Evolutionary conservation across 164 flowering plant genomes (phyloP).

Genomic region (Vitis labrusca): DNA sequence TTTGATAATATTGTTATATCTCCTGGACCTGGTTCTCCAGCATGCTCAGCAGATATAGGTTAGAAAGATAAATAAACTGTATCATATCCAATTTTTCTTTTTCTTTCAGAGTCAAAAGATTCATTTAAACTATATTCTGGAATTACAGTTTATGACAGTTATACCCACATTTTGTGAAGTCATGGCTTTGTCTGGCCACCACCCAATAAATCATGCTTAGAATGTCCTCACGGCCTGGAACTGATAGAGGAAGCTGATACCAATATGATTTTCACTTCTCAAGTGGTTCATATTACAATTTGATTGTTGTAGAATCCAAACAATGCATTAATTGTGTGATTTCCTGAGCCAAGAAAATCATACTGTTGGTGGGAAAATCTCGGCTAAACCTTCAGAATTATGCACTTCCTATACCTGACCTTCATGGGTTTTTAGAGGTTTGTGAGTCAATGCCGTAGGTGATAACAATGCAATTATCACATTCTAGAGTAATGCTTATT

Average conservation of each 20-base stretch:
- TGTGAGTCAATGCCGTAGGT: not conserved
- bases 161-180: too few relatives aligned
- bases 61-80: conserved; percentile 6
- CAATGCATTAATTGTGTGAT: too few relatives aligned
- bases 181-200: too few relatives aligned
- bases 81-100: not conserved
- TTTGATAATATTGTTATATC: conserved; percentile 98
- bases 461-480: not conserved
- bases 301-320: not conserved
- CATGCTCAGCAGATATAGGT: conserved; percentile 90
- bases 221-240: not conserved
- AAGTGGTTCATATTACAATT: not conserved
- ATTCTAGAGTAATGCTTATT: not conserved
- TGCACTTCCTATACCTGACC: not conserved
- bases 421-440: not conserved
- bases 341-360: not conserved
- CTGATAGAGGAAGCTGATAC: not conserved
- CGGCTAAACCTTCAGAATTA: conserved; percentile 3
- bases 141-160: too few relatives aligned
- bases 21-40: conserved; percentile 98
- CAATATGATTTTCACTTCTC: not conserved
- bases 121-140: too few relatives aligned
- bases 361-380: conserved; percentile 2
- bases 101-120: too few relatives aligned
- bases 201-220: not conserved